Evolutionary conservation across 2,329 filamentous ascomycete species (phyloP).

Genomic region (Atkinsonella hypoxylon): DNA sequence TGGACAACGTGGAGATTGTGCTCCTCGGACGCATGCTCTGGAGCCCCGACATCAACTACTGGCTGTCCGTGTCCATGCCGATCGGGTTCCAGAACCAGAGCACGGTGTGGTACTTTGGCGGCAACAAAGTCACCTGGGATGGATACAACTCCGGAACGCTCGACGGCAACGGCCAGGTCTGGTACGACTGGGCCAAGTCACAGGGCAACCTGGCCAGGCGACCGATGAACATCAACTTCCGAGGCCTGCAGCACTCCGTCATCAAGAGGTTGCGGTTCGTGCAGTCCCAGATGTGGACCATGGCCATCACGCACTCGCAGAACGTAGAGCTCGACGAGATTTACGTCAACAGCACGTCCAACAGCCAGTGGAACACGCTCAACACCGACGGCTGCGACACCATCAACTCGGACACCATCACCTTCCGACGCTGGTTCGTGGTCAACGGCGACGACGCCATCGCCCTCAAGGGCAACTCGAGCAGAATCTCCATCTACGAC

Average conservation of each 20-base stretch:
- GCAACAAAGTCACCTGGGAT: slow-evolving; percentile 34
- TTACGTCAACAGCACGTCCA: slow-evolving; percentile 37
- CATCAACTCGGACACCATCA: slow-evolving; percentile 38
- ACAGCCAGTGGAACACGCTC: slow-evolving; percentile 19
- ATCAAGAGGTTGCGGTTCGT: slow-evolving; percentile 38
- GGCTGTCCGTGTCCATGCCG: slow-evolving; percentile 36
- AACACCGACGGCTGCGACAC: slow-evolving; percentile 38
- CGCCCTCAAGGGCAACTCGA: slow-evolving; percentile 42
- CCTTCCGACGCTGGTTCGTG: slow-evolving; percentile 36
- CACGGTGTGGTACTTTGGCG: slow-evolving; percentile 42
- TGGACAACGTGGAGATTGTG: slow-evolving; percentile 31
- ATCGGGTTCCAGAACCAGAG: slow-evolving; percentile 44
- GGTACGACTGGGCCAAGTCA: slow-evolving; percentile 40
- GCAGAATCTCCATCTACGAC: slow-evolving; percentile 38
- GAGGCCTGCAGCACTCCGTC: slow-evolving; percentile 32
- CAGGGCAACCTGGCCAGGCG: slow-evolving; percentile 34
- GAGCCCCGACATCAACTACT: slow-evolving; percentile 36
- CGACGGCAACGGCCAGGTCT: slow-evolving; percentile 47
- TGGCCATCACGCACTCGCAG: slow-evolving; percentile 37
- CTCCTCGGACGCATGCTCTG: slow-evolving; percentile 27
- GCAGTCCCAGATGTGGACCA: slow-evolving; percentile 49
- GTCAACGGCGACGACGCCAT: slow-evolving; percentile 43
- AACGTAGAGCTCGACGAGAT: slow-evolving; percentile 37
- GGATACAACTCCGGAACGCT: slow-evolving; percentile 40
- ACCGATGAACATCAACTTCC: slow-evolving; percentile 38